phyloP scores from a whole-genome alignment of 2,329 filamentous ascomycete genomes.

The Chaetomium sp. region DNA sequence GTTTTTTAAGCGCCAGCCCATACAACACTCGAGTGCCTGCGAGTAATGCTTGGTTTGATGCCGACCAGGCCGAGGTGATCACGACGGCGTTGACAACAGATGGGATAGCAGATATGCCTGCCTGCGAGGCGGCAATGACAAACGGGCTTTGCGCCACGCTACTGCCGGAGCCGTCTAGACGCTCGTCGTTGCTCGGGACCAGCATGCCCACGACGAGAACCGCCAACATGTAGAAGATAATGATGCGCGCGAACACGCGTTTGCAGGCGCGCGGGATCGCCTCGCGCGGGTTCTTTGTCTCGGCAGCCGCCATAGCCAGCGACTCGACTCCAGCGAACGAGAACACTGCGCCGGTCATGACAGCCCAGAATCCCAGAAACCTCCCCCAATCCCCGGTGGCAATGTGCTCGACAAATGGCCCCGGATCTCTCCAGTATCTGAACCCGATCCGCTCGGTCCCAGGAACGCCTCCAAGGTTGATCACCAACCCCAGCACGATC shows the following conservation, averaged over 20 bases:
- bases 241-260: constrained; percentile 49
- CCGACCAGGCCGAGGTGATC: constrained; percentile 70
- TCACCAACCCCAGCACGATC: constrained; percentile 73
- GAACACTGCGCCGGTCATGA: constrained; percentile 56
- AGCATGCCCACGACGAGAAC: constrained; percentile 60
- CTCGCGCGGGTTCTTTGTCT: constrained; percentile 60
- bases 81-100: constrained; percentile 77
- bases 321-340: constrained; percentile 59
- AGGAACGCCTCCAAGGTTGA: constrained; percentile 69
- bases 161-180: constrained; percentile 20
- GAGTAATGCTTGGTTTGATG: constrained; percentile 67
- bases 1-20: constrained; percentile 60
- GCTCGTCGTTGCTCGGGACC: constrained; percentile 13
- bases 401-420: constrained; percentile 60
- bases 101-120: constrained; percentile 67
- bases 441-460: constrained; percentile 73
- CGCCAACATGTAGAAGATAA: constrained; percentile 49
- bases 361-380: constrained; percentile 26
- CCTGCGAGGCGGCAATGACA: constrained; percentile 47
- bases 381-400: constrained; percentile 57
- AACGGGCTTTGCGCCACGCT: constrained; percentile 22
- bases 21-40: constrained; percentile 62
- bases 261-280: constrained; percentile 67
- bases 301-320: constrained; percentile 60
- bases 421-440: constrained; percentile 67